Base-by-base conservation (phyloP, 345 rosid genomes). In the Eucalyptus regnans region DNA sequence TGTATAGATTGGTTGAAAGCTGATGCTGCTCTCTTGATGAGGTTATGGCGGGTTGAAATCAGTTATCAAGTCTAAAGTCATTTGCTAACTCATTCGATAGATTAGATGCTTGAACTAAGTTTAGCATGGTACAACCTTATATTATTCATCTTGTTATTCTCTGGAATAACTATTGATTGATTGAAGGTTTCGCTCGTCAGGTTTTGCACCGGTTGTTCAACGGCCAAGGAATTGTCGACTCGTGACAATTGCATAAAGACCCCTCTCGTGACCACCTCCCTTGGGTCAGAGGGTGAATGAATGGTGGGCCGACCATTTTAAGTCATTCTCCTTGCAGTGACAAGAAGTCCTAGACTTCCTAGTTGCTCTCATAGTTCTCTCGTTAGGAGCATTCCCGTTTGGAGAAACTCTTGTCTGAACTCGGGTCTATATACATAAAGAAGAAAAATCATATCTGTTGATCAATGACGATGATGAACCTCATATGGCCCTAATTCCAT, bases 211-310 rank as follows among this genome's bases (percentile, higher is more conserved):
- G 0, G 0, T 18, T 17, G 56, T 52, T 18, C 0, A 3, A 0
- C 2, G 0, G 1, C 23, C 2, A 18, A 18, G 4, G 4, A 52
- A 18, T 0, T 52, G 4, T 3, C 2, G 2, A 52, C 56, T 52
- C 2, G 0, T 18, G 56, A 52, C 12, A 5, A 68, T 31, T 68
- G 79, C 43, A 31, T 16, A 16, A 8, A 9, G 2, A 33, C 5
- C 23, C 22, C 11, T 51, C 8, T 52, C 0, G 5, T 9, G 79
- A 66, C 23, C 79, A 66, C 43, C 79, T 31, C 7, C 12, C 43
- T 9, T 8, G 20, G 43, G 12, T 68, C 43, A 17, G 2, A 66
- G 80, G 17, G 23, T 33, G 80, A 68, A 68, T 31, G 23, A 68
- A 68, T 31, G 79, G 22, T 33, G 43, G 80, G 8, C 23, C 1